phyloP scores from a whole-genome alignment of 495 filamentous ascomycete species.

The Hyaloscypha bicolor region DNA sequence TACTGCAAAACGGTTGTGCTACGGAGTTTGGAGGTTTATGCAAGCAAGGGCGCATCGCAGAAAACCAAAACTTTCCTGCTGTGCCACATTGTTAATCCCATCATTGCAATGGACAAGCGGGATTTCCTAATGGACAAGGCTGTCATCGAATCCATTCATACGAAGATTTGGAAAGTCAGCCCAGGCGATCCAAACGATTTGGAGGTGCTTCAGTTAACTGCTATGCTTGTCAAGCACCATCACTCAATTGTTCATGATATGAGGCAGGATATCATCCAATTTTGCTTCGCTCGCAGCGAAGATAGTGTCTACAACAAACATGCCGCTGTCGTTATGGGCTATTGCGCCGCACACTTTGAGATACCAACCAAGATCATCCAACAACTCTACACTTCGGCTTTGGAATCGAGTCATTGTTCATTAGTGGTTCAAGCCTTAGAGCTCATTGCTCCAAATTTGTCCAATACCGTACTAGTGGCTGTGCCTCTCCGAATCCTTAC shows the following conservation, averaged over 20 bases:
- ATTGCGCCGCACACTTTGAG: constrained; percentile 96
- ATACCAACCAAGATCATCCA: constrained; percentile 94
- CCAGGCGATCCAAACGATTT: constrained; percentile 84
- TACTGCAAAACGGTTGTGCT: constrained; percentile 85
- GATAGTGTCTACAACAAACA: constrained; percentile 99
- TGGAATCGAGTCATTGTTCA: constrained; percentile 87
- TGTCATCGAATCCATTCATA: constrained; percentile 88
- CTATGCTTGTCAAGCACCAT: constrained; percentile 93
- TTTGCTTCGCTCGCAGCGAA: constrained; percentile 95
- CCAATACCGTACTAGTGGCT: constrained; percentile 82
- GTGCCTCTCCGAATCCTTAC: constrained; percentile 88
- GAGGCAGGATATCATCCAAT: constrained; percentile 97
- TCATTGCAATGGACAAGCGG: constrained; percentile 95
- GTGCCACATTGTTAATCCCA: constrained; percentile 90
- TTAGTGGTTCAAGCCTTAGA: constrained; percentile 94
- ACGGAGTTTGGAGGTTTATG: constrained; percentile 86
- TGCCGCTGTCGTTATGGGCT: constrained; percentile 92
- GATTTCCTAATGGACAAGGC: constrained; percentile 84
- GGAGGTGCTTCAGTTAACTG: constrained; percentile 92
- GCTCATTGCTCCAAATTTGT: constrained; percentile 88
- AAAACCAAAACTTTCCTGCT: constrained; percentile 92
- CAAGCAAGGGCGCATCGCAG: constrained; percentile 73
- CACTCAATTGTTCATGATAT: constrained; percentile 80
- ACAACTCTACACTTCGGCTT: constrained; percentile 89
- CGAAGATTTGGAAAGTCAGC: constrained; percentile 92